These are phyloP conservation scores for Ochromonas danica DNA, from an alignment of 108 stramenopile species.

Conservation along the genomic window DNA sequence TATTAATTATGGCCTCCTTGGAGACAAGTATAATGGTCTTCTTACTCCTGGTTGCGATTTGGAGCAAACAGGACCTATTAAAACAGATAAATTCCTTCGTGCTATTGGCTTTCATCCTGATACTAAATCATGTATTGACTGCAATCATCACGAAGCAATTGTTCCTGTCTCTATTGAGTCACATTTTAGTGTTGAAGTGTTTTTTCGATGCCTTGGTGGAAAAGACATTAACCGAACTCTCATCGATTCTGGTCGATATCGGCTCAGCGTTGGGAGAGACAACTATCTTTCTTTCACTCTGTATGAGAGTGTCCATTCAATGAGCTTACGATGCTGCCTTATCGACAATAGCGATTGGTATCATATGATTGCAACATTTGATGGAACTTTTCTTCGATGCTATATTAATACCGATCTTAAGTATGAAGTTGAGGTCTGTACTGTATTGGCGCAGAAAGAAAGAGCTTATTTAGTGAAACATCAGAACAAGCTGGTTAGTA, in stretches of 20 bases:
- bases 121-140: neutral
- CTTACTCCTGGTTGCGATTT: conserved; percentile 4
- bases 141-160: neutral
- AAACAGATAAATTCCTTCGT: conserved; percentile 8
- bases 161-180: neutral
- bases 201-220: neutral
- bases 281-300: neutral
- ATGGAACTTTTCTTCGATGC: neutral
- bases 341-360: conserved; percentile 1
- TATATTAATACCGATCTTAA: neutral
- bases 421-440: neutral
- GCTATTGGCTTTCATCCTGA: neutral
- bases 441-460: neutral
- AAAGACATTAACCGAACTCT: neutral
- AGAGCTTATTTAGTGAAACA: neutral
- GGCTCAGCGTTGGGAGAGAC: neutral
- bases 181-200: conserved; percentile 8
- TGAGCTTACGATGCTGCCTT: neutral
- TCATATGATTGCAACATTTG: neutral
- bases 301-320: neutral
- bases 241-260: conserved; percentile 1
- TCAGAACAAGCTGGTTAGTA: neutral
- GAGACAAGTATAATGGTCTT: neutral
- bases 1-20: conserved; percentile 4
- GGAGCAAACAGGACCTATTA: neutral